Conservation (phyloP, 768 basidiomycete species). For the Boletus speciosus region DNA sequence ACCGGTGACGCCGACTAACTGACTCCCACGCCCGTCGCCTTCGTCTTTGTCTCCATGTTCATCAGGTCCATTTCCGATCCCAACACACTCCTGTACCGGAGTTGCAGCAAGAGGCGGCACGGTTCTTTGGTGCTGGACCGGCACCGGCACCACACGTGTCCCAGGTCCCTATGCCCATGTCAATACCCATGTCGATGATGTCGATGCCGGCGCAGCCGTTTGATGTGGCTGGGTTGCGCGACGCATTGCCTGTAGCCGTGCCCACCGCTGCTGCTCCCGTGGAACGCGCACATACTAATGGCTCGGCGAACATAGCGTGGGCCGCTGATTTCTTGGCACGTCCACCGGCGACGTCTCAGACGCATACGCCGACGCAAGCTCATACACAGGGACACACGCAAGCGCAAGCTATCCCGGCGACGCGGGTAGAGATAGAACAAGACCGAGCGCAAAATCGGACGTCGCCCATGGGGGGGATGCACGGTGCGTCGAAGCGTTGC, state of each 20-base stretch:
- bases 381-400: constrained; percentile 12
- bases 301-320: constrained; percentile 41
- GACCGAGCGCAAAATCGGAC: constrained; percentile 4
- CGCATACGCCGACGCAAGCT: background rate
- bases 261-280: background rate
- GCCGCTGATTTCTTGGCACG: constrained; percentile 54
- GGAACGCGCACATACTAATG: constrained; percentile 21
- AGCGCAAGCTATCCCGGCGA: background rate
- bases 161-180: constrained; percentile 4
- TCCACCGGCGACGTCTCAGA: constrained; percentile 22
- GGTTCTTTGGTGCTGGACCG: constrained; percentile 52
- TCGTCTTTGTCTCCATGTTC: background rate
- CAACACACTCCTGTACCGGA: constrained; percentile 40
- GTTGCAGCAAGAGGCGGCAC: constrained; percentile 62
- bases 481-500: constrained; percentile 10
- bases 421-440: constrained; percentile 13
- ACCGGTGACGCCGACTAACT: background rate
- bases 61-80: constrained; percentile 56
- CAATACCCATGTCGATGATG: constrained; percentile 11
- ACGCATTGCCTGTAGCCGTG: constrained; percentile 18
- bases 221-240: constrained; percentile 48
- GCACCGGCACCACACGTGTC: constrained; percentile 27
- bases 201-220: constrained; percentile 42
- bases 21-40: background rate
- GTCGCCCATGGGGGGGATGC: constrained; percentile 4